phyloP scores from a whole-genome alignment of 768 basidiomycete species.

The Pleurotus djamor region DNA sequence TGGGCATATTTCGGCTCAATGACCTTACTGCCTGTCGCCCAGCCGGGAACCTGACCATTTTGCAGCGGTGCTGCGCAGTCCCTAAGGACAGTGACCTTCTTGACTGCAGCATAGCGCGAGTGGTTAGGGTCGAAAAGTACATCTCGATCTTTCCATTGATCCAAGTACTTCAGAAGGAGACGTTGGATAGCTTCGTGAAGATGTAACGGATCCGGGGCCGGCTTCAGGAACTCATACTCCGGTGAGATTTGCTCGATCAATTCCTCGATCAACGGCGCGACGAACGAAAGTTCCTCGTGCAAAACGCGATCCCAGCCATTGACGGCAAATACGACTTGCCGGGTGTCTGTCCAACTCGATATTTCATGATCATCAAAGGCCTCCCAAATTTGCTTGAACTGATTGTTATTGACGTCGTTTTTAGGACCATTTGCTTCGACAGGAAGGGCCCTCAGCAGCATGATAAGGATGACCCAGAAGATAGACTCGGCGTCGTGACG shows the following conservation, averaged over 20 bases:
- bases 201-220: not conserved
- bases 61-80: too few species aligned
- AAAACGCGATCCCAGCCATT: not conserved
- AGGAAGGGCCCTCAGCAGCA: not conserved
- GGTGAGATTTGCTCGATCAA: not conserved
- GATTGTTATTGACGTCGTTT: not conserved
- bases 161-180: not conserved
- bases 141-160: not conserved
- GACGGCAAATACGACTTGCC: not conserved
- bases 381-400: not conserved
- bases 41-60: too few species aligned
- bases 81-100: not conserved
- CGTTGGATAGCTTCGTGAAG: slow-evolving; percentile 10
- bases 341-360: not conserved
- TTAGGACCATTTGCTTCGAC: not conserved
- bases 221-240: not conserved
- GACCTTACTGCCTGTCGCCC: too few species aligned
- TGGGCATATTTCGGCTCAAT: too few species aligned
- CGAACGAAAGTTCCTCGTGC: not conserved
- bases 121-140: not conserved
- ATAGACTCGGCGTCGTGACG: slow-evolving; percentile 7
- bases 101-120: not conserved
- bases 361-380: not conserved
- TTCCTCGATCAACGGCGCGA: not conserved
- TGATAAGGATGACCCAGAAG: slow-evolving; percentile 1